Conservation (phyloP, 2,329 filamentous ascomycete species). For the Dactylonectria estremocensis region DNA sequence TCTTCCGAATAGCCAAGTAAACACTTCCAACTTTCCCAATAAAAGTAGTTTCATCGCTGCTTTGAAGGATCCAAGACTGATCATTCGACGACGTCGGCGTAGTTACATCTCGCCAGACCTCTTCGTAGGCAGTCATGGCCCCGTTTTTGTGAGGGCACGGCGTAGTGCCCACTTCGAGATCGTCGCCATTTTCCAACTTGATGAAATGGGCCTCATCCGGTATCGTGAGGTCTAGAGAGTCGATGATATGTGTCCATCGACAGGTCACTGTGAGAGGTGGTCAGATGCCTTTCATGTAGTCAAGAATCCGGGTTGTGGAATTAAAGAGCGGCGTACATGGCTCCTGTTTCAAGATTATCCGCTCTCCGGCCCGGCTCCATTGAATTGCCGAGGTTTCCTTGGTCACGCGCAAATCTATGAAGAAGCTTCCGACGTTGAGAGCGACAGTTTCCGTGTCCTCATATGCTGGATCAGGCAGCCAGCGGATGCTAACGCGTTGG, state of each 20-base stretch:
- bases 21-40: constrained; percentile 36
- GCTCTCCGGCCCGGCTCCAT: constrained; percentile 42
- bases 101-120: constrained; percentile 42
- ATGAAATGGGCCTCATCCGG: constrained; percentile 41
- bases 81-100: constrained; percentile 1
- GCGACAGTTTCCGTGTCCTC: constrained; percentile 43
- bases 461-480: constrained; percentile 39
- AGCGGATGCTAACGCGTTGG: constrained; percentile 42
- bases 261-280: constrained; percentile 33
- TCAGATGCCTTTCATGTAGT: background rate
- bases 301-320: background rate
- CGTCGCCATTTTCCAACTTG: constrained; percentile 39
- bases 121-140: constrained; percentile 34
- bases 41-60: constrained; percentile 34
- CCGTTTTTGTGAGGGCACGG: constrained; percentile 28
- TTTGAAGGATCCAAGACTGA: constrained; percentile 41
- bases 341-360: constrained; percentile 31
- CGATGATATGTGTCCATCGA: constrained; percentile 44
- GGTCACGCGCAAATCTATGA: constrained; percentile 35
- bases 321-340: constrained; percentile 29
- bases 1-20: constrained; percentile 36
- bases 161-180: constrained; percentile 37
- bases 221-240: constrained; percentile 35
- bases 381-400: constrained; percentile 30
- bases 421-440: constrained; percentile 44